A percentile compares a stretch with the other conserved stretches of the same genome.
phyloP scores from a whole-genome alignment of 2,329 filamentous ascomycete genomes.

The Amylocarpus encephaloides region DNA sequence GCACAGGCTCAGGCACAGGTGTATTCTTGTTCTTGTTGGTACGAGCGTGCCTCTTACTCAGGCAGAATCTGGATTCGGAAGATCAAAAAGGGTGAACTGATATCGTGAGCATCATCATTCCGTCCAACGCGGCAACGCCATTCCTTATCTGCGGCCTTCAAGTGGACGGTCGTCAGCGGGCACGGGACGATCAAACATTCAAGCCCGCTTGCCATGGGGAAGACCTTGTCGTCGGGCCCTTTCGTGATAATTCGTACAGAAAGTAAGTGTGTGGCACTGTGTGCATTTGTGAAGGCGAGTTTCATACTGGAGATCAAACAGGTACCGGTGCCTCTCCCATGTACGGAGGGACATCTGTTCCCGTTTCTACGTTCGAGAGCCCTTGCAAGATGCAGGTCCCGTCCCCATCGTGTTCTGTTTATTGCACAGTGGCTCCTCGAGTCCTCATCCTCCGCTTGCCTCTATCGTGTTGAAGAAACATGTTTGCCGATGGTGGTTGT shows the following conservation, averaged over 20 bases:
- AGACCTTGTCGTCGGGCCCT: slow-evolving; percentile 4
- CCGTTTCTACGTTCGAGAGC: slow-evolving; percentile 9
- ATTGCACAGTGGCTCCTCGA: background rate
- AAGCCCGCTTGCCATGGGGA: background rate
- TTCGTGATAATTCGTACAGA: background rate
- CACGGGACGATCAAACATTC: slow-evolving; percentile 19
- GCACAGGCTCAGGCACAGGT: too few species aligned
- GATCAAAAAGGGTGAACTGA: background rate
- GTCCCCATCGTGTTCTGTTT: slow-evolving; percentile 1
- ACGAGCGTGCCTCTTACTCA: too few species aligned
- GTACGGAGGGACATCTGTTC: slow-evolving; percentile 4
- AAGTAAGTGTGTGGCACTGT: background rate
- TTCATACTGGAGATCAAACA: slow-evolving; percentile 27
- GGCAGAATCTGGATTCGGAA: background rate
- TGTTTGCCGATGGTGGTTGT: background rate
- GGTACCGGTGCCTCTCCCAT: slow-evolving; percentile 11
- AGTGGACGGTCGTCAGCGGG: background rate
- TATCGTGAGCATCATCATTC: background rate
- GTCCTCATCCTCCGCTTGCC: slow-evolving; percentile 2
- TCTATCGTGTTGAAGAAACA: background rate
- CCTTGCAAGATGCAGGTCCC: slow-evolving; percentile 9
- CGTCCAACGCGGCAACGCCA: background rate
- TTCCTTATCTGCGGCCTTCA: background rate
- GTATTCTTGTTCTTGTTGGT: too few species aligned
- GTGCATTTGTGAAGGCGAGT: slow-evolving; percentile 12